Evolutionary conservation across 208 protist genomes (phyloP), one percentile per base, ranked within the genome.

Genomic region (Willaertia magna): DNA sequence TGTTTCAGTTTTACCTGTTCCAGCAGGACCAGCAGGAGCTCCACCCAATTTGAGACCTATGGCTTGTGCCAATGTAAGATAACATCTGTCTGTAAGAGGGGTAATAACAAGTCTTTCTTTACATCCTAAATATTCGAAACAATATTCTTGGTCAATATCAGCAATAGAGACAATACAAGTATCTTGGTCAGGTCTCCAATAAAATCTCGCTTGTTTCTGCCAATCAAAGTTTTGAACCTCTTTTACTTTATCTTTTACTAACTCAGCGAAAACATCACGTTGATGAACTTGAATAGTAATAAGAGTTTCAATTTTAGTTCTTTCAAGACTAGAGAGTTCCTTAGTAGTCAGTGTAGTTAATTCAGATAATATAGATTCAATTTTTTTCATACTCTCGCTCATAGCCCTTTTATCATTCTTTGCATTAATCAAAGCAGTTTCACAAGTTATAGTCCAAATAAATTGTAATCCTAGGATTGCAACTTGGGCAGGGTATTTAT

Each of bases 1-100:
- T 34, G 96, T 98, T 91, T 99, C 96, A 4, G 97, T 98, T 90
- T 99, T 99, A 86, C 97, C 97, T 11, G 97, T 98, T 79, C 97
- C 96, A 20, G 97, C 96, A 26, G 97, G 97, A 39, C 97, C 97
- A 61, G 96, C 95, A 14, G 96, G 97, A 42, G 96, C 97, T 79
- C 96, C 96, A 86, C 96, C 97, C 92, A 98, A 95, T 89, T 97
- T 97, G 91, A 98, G 95, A 40, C 94, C 93, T 22, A 98, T 91
- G 42, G 96, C 96, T 88, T 98, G 96, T 40, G 96, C 97, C 22
- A 99, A 92, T 40, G 97, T 98, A 76, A 97, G 95, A 89, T 98
- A 98, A 92, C 95, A 97, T 55, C 96, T 92, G 92, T 97, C 95
- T 22, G 95, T 97, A 30, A 97, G 89, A 82, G 95, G 94, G 16